Percentiles rank a stretch among this genome's conserved stretches.
Conservation (phyloP, 352 stramenopile species). For the Pythium aphanidermatum region DNA sequence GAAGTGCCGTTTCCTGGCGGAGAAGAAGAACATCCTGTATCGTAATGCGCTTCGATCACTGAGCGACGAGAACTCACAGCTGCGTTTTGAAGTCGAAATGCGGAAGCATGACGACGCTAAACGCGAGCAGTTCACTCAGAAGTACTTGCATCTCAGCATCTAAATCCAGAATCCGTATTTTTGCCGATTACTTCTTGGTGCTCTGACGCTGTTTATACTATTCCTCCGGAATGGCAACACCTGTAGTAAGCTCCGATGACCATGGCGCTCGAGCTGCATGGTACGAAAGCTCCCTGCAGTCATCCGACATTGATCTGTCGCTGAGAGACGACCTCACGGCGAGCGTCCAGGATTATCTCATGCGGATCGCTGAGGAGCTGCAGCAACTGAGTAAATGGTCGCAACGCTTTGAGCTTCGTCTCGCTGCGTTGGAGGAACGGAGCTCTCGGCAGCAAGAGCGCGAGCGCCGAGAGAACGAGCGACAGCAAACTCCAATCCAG, state of each 20-base stretch:
- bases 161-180: slow-evolving; percentile 3
- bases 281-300: slow-evolving; percentile 30
- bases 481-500: neutral
- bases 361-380: slow-evolving; percentile 46
- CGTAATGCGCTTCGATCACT: slow-evolving; percentile 53
- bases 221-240: no score
- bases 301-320: slow-evolving; percentile 30
- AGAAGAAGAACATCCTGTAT: slow-evolving; percentile 74
- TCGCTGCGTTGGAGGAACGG: slow-evolving; percentile 4
- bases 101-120: slow-evolving; percentile 17
- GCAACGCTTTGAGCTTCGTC: slow-evolving; percentile 8
- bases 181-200: neutral
- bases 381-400: slow-evolving; percentile 44
- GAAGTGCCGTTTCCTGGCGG: slow-evolving; percentile 63
- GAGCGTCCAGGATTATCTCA: slow-evolving; percentile 39
- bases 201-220: neutral
- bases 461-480: neutral
- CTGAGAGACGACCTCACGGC: slow-evolving; percentile 23
- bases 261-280: no score
- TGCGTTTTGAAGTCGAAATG: slow-evolving; percentile 32
- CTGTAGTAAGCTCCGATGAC: no score
- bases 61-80: slow-evolving; percentile 45
- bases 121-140: slow-evolving; percentile 21
- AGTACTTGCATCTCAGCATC: slow-evolving; percentile 36
- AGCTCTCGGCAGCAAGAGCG: slow-evolving; percentile 1